Evolutionary conservation across 2,329 filamentous ascomycete species (phyloP), one percentile per base, ranked within the genome.

Genomic region (Sarocladium kiliense): DNA sequence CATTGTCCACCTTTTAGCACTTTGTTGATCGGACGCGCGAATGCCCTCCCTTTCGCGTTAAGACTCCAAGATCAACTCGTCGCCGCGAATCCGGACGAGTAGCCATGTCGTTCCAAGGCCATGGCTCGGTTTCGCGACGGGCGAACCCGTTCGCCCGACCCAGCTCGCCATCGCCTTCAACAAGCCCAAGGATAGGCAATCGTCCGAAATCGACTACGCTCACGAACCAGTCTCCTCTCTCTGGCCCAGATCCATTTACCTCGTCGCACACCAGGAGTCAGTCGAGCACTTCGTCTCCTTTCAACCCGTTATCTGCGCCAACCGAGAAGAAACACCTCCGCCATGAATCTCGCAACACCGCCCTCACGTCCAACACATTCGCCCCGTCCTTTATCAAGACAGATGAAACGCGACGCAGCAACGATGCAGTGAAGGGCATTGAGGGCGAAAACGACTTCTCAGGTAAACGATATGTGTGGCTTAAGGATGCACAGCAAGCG

Each of bases 381-480:
- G 93, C 94, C 34, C 94, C 93, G 2, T 89, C 91, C 10, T 99
- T 99, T 71, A 97, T 99, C 73, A 94, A 93, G 70, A 84, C 86
- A 0, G 91, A 96, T 60, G 89, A 92, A 60, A 76, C 89, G 70
- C 80, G 84, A 61, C 72, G 76, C 34, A 75, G 71, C 32, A 70
- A 77, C 53, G 83, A 85, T 60, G 66, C 75, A 11, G 80, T 87
- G 16, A 78, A 78, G 51, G 88, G 90, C 18, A 91, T 97, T 57
- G 95, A 99, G 72, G 94, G 94, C 59, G 93, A 97, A 67, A 97
- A 97, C 69, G 94, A 99, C 77, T 97, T 99, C 71, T 99, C 94
- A 0, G 95, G 94, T 56, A 97, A 95, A 75, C 85, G 94, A 76
- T 99, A 97, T 77, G 92, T 99, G 60, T 99, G 94, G 95, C 78